Evolutionary conservation across 2,329 filamentous ascomycete species (phyloP), one percentile per base, ranked within the genome.

Genomic region (Pseudonectria buxi): DNA sequence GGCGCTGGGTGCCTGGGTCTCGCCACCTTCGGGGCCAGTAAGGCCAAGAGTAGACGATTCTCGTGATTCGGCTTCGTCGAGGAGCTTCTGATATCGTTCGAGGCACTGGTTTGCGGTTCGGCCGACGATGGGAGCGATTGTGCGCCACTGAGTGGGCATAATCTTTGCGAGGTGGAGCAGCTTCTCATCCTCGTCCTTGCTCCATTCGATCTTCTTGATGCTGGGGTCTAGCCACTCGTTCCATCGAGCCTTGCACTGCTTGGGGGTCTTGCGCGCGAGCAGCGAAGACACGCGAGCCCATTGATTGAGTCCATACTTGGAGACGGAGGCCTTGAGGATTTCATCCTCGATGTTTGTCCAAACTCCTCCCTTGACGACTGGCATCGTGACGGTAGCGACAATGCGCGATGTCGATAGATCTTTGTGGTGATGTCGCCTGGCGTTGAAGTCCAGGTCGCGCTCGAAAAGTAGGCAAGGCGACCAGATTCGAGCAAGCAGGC

Each of bases 181-280:
- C 68, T 94, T 95, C 71, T 98, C 92, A 61, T 98, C 92, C 62
- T 98, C 92, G 64, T 98, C 92, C 57, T 92, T 86, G 59, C 87
- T 95, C 90, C 92, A 98, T 68, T 98, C 92, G 51, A 94, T 92
- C 72, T 98, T 98, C 57, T 90, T 86, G 69, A 98, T 96, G 58
- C 86, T 86, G 14, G 92, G 92, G 58, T 98, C 92, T 49, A 98
- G 77, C 90, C 92, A 98, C 74, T 98, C 90, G 59, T 83, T 81
- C 92, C 92, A 98, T 68, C 92, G 77, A 42, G 92, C 90, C 69
- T 98, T 98, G 78, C 92, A 98, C 69, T 98, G 92, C 69, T 98
- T 98, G 33, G 92, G 82, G 24, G 92, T 96, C 65, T 98, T 98
- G 56, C 94, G 86, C 59, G 90, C 90, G 48, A 98, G 81, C 47